These are phyloP conservation scores for Globisporangium spinosum DNA, from an alignment of 352 stramenopile genomes.

Conservation along the genomic window DNA sequence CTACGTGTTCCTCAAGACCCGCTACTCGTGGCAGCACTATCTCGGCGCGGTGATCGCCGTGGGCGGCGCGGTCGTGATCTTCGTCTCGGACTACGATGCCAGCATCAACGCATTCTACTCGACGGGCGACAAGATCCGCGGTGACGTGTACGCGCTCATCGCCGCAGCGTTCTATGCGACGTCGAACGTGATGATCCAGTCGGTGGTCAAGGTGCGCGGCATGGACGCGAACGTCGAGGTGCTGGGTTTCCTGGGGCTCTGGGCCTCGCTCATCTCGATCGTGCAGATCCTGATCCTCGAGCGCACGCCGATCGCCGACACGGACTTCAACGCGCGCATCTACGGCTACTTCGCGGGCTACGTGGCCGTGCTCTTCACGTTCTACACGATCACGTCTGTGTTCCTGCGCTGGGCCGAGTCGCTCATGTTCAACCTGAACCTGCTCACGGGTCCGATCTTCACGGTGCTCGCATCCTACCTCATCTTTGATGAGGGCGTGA, in stretches of 20 bases:
- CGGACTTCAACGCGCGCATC: conserved; percentile 42
- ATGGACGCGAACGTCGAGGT: conserved; percentile 56
- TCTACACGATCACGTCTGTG: conserved; percentile 59
- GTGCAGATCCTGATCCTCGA: conserved; percentile 55
- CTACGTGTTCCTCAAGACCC: conserved; percentile 64
- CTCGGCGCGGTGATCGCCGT: conserved; percentile 39
- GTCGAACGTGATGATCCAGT: conserved; percentile 75
- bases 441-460: conserved; percentile 58
- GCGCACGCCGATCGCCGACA: conserved; percentile 34
- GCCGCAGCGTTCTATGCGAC: conserved; percentile 57
- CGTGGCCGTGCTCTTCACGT: conserved; percentile 49
- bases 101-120: conserved; percentile 32
- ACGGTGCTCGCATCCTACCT: conserved; percentile 53
- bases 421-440: conserved; percentile 64
- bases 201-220: conserved; percentile 54
- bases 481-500: conserved; percentile 55
- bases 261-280: conserved; percentile 45
- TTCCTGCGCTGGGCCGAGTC: conserved; percentile 60
- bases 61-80: conserved; percentile 50
- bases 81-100: conserved; percentile 50
- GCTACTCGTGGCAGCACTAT: conserved; percentile 56
- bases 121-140: conserved; percentile 37
- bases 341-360: conserved; percentile 63
- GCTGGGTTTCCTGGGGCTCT: conserved; percentile 51
- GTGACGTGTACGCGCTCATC: conserved; percentile 59